A percentile compares a stretch with the other conserved stretches of the same genome.
Evolutionary conservation across 768 basidiomycete genomes (phyloP).

Genomic region (Trametes meyenii): DNA sequence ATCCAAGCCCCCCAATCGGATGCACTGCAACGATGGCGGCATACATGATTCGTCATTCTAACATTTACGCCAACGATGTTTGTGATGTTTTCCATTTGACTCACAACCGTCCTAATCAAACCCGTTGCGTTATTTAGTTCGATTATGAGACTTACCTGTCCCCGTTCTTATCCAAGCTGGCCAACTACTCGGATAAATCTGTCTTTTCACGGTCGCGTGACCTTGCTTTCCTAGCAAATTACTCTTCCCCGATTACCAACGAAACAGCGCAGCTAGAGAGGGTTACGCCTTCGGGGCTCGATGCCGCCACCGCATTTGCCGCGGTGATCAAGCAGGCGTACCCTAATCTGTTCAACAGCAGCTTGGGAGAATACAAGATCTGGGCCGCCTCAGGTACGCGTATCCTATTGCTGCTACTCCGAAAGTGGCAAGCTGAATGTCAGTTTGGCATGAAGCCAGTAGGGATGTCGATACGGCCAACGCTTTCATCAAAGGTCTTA

Average conservation of each 20-base stretch:
- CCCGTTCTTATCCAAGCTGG: constrained; percentile 23
- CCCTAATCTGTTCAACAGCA: constrained; percentile 12
- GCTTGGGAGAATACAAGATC: constrained; percentile 8
- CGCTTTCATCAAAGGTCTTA: constrained; percentile 15
- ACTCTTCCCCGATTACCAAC: constrained; percentile 23
- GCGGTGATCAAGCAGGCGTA: constrained; percentile 20
- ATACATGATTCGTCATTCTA: constrained; percentile 25
- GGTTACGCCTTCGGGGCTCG: constrained; percentile 22
- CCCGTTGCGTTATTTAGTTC: neutral
- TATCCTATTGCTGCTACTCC: too few relatives aligned
- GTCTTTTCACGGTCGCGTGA: constrained; percentile 12
- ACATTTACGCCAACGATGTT: constrained; percentile 27
- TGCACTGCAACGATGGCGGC: constrained; percentile 24
- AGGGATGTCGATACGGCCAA: constrained; percentile 21
- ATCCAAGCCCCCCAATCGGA: constrained; percentile 16
- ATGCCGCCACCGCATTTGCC: constrained; percentile 21
- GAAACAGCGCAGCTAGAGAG: constrained; percentile 23
- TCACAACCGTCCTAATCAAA: too few relatives aligned
- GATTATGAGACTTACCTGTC: constrained; percentile 24
- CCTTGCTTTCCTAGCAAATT: constrained; percentile 20
- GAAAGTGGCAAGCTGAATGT: neutral
- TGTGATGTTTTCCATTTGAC: neutral
- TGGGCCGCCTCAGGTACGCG: constrained; percentile 23
- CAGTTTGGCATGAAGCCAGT: neutral
- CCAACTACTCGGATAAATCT: constrained; percentile 19